Evolutionary conservation across 192 early-diverging fungal species (phyloP), one percentile per base, ranked within the genome.

Genomic region (Linnemannia zychae): DNA sequence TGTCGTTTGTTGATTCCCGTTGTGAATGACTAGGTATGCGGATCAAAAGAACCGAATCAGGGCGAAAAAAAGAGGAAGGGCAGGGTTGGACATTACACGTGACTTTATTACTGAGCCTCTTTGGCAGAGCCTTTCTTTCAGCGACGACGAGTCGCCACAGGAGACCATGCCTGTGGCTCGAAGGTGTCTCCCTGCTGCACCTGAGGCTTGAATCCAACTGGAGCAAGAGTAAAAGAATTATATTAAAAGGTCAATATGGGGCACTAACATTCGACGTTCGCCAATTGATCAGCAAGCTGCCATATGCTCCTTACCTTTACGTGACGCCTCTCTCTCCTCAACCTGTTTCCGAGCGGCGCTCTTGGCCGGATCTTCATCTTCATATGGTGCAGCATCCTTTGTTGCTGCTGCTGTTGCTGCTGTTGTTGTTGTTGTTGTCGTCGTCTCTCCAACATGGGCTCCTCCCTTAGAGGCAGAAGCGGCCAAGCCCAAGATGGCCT

Each of bases 131-230:
- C 13, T 63, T 63, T 24, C 28, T 67, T 36, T 70, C 66, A 79
- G 13, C 77, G 76, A 46, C 82, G 77, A 65, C 82, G 82, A 67
- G 67, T 50, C 0, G 77, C 77, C 24, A 71, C 70, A 33, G 83
- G 83, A n/a, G 83, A 72, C 83, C 83, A 85, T 28, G 83, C 74
- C 31, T 85, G 77, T 28, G 83, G 83, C 44, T 85, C 52, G 74
- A 76, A 85, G 0, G 77, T 72, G 12, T 85, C 83, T 34, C 83
- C 83, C 17, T 85, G 83, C 22, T 85, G 83, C 18, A 85, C 83
- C 31, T 78, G 76, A 37, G 83, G 77, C 50, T 85, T 85, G 74
- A 85, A 85, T 76, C 83, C 83, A 76, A 68, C 83, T 85, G 67
- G 9, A 37, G 36, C 15, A 75, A 0, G 31, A 7, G 16, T 0